phyloP scores from a whole-genome alignment of 2,329 filamentous ascomycete genomes.

The Ophiocordyceps sinensis region DNA sequence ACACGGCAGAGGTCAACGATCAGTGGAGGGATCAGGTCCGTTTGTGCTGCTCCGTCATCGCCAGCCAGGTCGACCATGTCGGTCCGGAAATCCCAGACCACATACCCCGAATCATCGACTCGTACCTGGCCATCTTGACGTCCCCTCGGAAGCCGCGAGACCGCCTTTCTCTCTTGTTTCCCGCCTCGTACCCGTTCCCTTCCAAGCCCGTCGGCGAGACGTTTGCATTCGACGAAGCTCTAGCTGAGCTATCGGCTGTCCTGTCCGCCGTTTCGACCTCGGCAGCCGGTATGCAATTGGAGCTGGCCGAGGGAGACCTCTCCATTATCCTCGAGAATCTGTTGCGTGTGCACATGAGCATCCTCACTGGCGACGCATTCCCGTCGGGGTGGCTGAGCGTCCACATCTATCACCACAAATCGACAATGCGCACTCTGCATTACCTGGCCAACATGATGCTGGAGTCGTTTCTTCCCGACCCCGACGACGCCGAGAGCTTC shows the following conservation, averaged over 20 bases:
- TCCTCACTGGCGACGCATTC: conserved; percentile 80
- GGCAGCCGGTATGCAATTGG: conserved; percentile 55
- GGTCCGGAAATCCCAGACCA: conserved; percentile 76
- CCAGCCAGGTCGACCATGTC: conserved; percentile 67
- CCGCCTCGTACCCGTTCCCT: conserved; percentile 79
- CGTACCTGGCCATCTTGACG: conserved; percentile 63
- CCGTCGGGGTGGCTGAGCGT: conserved; percentile 83
- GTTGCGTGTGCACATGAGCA: conserved; percentile 75
- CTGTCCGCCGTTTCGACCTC: conserved; percentile 70
- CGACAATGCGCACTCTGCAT: conserved; percentile 72
- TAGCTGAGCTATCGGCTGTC: conserved; percentile 79
- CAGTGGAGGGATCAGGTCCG: conserved; percentile 91
- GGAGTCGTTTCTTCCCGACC: conserved; percentile 72
- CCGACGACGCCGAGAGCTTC: conserved; percentile 83
- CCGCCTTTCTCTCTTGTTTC: conserved; percentile 76
- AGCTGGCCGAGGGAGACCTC: conserved; percentile 60
- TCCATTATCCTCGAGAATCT: conserved; percentile 62
- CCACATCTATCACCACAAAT: conserved; percentile 85
- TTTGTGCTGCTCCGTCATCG: conserved; percentile 82
- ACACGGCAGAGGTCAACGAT: conserved; percentile 54
- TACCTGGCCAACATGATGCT: conserved; percentile 67
- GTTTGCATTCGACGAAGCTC: conserved; percentile 61
- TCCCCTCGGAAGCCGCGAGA: conserved; percentile 38
- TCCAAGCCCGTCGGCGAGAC: conserved; percentile 50
- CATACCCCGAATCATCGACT: conserved; percentile 80